These are phyloP conservation scores for Hericium alpestre DNA, from an alignment of 768 basidiomycete genomes.

Conservation along the genomic window DNA sequence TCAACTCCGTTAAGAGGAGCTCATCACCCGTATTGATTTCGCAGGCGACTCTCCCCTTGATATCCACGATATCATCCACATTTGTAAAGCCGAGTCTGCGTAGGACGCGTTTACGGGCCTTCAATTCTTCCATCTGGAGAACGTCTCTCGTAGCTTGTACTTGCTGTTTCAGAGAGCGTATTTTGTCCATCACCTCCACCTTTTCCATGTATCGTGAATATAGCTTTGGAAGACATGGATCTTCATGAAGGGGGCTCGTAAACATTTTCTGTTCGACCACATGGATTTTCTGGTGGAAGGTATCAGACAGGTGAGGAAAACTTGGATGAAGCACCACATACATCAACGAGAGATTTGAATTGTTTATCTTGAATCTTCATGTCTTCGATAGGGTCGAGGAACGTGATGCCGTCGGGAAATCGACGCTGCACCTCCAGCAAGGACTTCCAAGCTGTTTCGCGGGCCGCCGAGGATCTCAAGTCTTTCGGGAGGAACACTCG, in stretches of 20 bases:
- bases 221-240: slow-evolving; percentile 66
- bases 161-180: slow-evolving; percentile 72
- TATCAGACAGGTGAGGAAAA: background rate
- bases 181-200: slow-evolving; percentile 53
- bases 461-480: slow-evolving; percentile 57
- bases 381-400: slow-evolving; percentile 87
- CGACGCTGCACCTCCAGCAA: slow-evolving; percentile 84
- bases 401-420: slow-evolving; percentile 76
- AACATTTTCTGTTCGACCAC: slow-evolving; percentile 81
- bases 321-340: slow-evolving; percentile 19
- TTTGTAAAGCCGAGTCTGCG: slow-evolving; percentile 87
- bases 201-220: slow-evolving; percentile 77
- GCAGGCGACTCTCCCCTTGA: slow-evolving; percentile 96
- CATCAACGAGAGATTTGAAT: slow-evolving; percentile 79
- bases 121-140: slow-evolving; percentile 92
- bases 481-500: slow-evolving; percentile 88
- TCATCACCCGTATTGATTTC: slow-evolving; percentile 98
- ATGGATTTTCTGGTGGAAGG: slow-evolving; percentile 66
- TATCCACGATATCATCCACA: slow-evolving; percentile 84
- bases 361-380: slow-evolving; percentile 95
- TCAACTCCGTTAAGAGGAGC: slow-evolving; percentile 87
- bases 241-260: slow-evolving; percentile 66
- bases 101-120: slow-evolving; percentile 87
- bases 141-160: slow-evolving; percentile 88
- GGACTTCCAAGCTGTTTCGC: slow-evolving; percentile 84